These are phyloP conservation scores for Paramyrothecium roridum DNA, from an alignment of 2,329 filamentous ascomycete genomes.

Conservation along the genomic window DNA sequence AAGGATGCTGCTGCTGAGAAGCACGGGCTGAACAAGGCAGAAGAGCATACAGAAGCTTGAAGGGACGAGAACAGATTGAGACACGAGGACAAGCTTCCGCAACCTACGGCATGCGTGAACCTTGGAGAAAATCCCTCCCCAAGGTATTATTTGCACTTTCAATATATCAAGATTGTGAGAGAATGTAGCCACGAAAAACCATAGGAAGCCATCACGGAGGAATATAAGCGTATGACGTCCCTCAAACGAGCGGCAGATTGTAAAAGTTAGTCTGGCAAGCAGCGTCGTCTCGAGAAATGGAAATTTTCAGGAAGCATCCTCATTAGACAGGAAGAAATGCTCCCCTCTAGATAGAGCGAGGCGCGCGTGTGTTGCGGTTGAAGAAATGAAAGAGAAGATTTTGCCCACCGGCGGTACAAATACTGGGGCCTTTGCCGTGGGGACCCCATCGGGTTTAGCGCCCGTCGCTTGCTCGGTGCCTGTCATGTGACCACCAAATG, in stretches of 20 bases:
- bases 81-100: too few relatives aligned
- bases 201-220: conserved; percentile 38
- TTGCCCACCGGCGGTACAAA: background rate
- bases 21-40: background rate
- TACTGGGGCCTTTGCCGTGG: too few relatives aligned
- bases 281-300: background rate
- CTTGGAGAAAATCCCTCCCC: too few relatives aligned
- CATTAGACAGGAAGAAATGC: background rate
- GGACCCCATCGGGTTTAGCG: too few relatives aligned
- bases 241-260: conserved; percentile 38
- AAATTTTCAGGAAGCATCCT: background rate
- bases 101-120: too few relatives aligned
- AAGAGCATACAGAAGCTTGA: conserved; percentile 3
- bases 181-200: conserved; percentile 40
- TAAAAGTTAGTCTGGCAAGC: conserved; percentile 31
- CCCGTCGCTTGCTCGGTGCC: too few relatives aligned
- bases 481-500: too few relatives aligned
- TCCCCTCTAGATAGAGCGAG: background rate
- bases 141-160: too few relatives aligned
- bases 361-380: background rate
- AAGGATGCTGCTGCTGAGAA: background rate
- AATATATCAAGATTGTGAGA: too few relatives aligned
- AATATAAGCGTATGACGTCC: conserved; percentile 32
- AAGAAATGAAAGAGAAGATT: background rate
- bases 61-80: too few relatives aligned